Evolutionary conservation across 78 protist species (phyloP), one percentile per base, ranked within the genome.

Genomic region (Dictyostelium intermedium): DNA sequence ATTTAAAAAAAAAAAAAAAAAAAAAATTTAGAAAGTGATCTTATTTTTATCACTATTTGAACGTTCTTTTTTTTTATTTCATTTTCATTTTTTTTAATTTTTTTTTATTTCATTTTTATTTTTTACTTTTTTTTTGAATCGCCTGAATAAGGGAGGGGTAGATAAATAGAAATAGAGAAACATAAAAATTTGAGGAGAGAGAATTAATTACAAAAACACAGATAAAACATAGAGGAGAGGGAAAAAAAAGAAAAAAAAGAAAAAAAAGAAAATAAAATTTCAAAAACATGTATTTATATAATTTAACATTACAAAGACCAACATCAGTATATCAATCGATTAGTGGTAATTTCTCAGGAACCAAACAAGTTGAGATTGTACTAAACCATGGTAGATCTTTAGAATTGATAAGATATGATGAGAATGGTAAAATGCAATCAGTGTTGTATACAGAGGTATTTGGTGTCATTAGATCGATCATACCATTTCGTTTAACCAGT

Each of bases 391-490:
- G 92, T 10, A 83, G 91, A 47, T n/a, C 95, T 30, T 82, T 98
- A 61, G 99, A 98, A 77, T 82, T 98, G 81, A 30, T 96, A 9
- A 34, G 98, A 20, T 97, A 96, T 6, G 98, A 98, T 74, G 98
- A 94, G 16, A 18, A 41, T 66, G 98, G 98, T 50, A 87, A 91
- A 92, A 32, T 97, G 41, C 96, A 78, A 27, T 61, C 96, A 11
- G 82, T 98, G 9, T 41, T 91, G 73, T 83, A 96, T 30, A 56
- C 94, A 41, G 97, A 98, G 11, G 93, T 87, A 35, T 98, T 98
- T 95, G 99, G 99, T 16, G 23, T 96, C 23, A 89, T 98, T 35
- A 81, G 99, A 37, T 89, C 98, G 7, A 82, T 98, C 18, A 78
- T 53, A 14, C 95, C 99, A 27, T 98, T 98, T 91, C 95, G 99